Evolutionary conservation across 1,284 basidiomycete genomes (phyloP).

Genomic region (Vanrija pseudolonga): DNA sequence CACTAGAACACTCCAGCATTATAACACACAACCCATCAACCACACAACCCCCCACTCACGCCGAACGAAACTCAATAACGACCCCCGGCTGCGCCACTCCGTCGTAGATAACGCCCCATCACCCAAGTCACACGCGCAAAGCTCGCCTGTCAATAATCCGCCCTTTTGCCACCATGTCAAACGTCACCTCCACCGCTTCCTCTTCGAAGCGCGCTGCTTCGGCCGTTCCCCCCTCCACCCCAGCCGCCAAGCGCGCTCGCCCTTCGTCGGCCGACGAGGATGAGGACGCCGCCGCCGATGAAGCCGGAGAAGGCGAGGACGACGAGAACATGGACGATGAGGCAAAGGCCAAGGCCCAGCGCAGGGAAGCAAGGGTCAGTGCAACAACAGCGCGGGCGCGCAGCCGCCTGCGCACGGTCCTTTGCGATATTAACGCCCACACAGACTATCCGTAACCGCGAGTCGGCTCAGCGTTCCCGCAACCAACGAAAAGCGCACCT

Average conservation of each 20-base stretch:
- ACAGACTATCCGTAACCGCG: conserved; percentile 43
- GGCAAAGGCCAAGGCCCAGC: conserved; percentile 30
- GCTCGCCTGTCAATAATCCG: background rate
- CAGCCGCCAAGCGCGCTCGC: conserved; percentile 14
- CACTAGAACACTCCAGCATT: background rate
- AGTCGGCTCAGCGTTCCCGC: conserved; percentile 45
- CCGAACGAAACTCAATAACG: too few relatives aligned
- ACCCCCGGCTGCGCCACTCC: too few relatives aligned
- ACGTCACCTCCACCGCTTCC: conserved; percentile 7
- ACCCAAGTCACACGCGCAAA: too few relatives aligned
- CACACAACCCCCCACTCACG: background rate
- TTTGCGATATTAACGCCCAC: background rate
- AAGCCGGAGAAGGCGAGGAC: conserved; percentile 14
- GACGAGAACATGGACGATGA: conserved; percentile 26
- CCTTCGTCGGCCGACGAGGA: conserved; percentile 4
- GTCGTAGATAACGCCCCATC: background rate
- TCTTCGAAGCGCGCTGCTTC: conserved; percentile 15
- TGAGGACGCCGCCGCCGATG: conserved; percentile 18
- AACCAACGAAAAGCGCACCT: conserved; percentile 48
- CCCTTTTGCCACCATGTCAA: background rate
- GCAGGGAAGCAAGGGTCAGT: conserved; percentile 40
- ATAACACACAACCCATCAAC: background rate
- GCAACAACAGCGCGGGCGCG: background rate
- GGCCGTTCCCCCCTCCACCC: conserved; percentile 5
- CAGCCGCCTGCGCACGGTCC: background rate